Base-by-base conservation (phyloP, 495 filamentous ascomycete genomes). In the Aspergillus sclerotioniger region DNA sequence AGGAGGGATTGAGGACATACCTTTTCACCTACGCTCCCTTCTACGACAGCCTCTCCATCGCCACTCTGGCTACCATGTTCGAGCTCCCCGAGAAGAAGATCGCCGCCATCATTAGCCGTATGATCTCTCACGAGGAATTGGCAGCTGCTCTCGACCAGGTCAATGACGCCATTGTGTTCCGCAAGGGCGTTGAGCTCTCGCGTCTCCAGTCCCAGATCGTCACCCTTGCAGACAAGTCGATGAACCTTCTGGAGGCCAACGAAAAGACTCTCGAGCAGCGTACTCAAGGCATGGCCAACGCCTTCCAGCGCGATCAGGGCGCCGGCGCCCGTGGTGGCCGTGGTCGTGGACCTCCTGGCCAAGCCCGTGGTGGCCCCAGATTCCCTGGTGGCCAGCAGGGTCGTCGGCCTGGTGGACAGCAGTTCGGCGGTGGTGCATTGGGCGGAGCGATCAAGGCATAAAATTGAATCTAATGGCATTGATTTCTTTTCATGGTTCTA, bases 1-100 rank as follows among this genome's bases (percentile, higher is more conserved):
- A 98, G 71, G 95, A 98, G 79, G 94, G 94, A 57, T 84, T 99
- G 51, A 84, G 95, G 54, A 99, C 94, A 51, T 99, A 99, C 75
- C 90, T 99, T 64, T 98, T 99, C 84, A 99, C 94, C 53, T 99
- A 99, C 74, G 94, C 94, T 43, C 94, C 94, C 51, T 99, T 93
- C 82, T 99, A 99, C 79, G 94, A 98, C 74, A 99, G 94, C 33
- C 84, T 99, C 51, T 86, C 91, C 59, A 80, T 98, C 67, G 76
- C 79, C 59, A 91, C 91, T 2, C 82, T 99, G 53, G 87, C 91
- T 47, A 82, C 79, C 51, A 98, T 99, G 94, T 99, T 99, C 75
- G 93, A 98, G 70, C 87, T 99, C 3, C 80, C 89, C 32, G 81
- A 88, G 62, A 86, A 87, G 74, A 98, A 96, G 81, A 93, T 96